Conservation (phyloP, 208 protist genomes). For the Naegleria lovaniensis region DNA sequence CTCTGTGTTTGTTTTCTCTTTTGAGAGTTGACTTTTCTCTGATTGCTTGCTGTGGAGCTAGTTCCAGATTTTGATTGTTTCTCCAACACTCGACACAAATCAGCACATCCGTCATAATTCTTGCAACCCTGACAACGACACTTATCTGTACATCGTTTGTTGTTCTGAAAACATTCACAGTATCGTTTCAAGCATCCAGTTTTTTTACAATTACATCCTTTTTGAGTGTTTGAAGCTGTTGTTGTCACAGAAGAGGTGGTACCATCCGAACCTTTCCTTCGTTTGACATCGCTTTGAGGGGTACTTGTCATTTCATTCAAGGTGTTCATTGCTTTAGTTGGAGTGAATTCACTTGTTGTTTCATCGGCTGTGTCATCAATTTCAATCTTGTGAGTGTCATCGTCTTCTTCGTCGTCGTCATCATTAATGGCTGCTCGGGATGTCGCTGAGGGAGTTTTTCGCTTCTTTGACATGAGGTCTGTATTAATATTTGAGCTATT, state of each 20-base stretch:
- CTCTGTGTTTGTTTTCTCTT: background rate
- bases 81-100: background rate
- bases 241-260: background rate
- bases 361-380: background rate
- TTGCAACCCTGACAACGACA: conserved; percentile 18
- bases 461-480: background rate
- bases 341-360: background rate
- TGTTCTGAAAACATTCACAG: conserved; percentile 27
- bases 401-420: background rate
- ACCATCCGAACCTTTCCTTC: no score
- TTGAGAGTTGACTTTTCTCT: background rate
- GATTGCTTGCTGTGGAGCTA: background rate
- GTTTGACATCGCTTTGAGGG: no score
- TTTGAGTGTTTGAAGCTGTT: background rate
- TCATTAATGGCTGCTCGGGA: background rate
- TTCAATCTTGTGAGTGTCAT: background rate
- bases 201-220: conserved; percentile 23
- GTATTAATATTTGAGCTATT: background rate
- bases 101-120: conserved; percentile 10
- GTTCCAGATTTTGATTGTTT: background rate
- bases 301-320: background rate
- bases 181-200: conserved; percentile 22
- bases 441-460: background rate
- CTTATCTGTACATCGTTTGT: background rate
- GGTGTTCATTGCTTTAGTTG: background rate